Conservation (phyloP, 169 alveolate species). For the Plasmodium chabaudi region DNA sequence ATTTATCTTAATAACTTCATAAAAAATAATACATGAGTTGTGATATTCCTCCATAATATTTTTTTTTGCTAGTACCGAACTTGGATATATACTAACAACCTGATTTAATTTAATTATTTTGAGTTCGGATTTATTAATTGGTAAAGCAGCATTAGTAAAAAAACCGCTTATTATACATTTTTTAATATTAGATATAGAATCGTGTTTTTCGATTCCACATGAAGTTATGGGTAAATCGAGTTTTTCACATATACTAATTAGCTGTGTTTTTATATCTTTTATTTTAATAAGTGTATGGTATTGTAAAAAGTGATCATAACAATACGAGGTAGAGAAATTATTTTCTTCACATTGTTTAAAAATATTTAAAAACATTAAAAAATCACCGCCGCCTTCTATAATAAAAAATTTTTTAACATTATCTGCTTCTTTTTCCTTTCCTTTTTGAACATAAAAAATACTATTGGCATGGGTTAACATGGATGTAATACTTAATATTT, state of each 20-base stretch:
- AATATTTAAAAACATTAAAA: constrained; percentile 95
- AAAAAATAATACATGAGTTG: constrained; percentile 60
- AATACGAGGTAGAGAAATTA: constrained; percentile 94
- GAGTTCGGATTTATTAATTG: constrained; percentile 61
- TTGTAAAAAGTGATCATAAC: constrained; percentile 98
- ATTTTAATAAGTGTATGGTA: constrained; percentile 96
- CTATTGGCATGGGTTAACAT: constrained; percentile 98
- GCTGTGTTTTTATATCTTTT: constrained; percentile 97
- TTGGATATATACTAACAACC: constrained; percentile 71
- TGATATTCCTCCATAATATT: constrained; percentile 72
- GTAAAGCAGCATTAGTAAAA: constrained; percentile 69
- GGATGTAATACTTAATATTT: constrained; percentile 95
- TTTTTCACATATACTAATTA: constrained; percentile 82
- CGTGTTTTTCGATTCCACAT: constrained; percentile 73
- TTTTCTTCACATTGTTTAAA: constrained; percentile 98
- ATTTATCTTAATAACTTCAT: constrained; percentile 73
- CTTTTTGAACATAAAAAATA: constrained; percentile 97
- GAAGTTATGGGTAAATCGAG: constrained; percentile 84
- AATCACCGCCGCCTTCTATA: constrained; percentile 98
- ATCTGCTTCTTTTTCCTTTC: constrained; percentile 98
- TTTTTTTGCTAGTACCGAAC: constrained; percentile 63
- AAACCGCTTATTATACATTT: constrained; percentile 73
- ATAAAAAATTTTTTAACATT: constrained; percentile 95
- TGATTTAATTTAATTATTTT: constrained; percentile 69
- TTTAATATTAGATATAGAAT: constrained; percentile 45